Conservation (phyloP, 106 monocot genomes). For the Acorus calamus region DNA sequence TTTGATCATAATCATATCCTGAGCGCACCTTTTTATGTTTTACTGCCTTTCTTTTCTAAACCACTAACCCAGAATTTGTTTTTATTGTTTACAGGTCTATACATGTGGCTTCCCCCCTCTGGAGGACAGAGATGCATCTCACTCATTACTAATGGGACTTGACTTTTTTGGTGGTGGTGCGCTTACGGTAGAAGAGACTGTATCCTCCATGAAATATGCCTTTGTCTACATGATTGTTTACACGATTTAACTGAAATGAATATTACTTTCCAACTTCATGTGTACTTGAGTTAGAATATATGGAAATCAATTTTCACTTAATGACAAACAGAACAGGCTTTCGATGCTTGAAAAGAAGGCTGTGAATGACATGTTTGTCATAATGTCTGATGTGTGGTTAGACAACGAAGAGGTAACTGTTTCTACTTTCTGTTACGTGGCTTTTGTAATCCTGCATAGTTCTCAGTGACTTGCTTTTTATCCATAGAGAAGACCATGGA, state of each 20-base stretch:
- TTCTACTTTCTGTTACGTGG: neutral
- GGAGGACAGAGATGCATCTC: constrained; percentile 78
- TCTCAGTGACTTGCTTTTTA: constrained; percentile 15
- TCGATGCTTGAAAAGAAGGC: constrained; percentile 75
- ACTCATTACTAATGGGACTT: constrained; percentile 70
- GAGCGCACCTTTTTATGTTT: neutral
- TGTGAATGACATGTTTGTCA: constrained; percentile 97
- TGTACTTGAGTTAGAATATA: too few species aligned
- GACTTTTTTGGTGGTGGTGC: constrained; percentile 89
- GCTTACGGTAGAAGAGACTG: constrained; percentile 75
- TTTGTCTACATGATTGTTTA: too few species aligned
- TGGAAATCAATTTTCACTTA: neutral
- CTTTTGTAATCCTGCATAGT: neutral
- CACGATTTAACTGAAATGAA: too few species aligned
- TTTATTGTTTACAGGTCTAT: constrained; percentile 45
- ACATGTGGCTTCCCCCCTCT: constrained; percentile 98
- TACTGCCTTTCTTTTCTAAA: neutral
- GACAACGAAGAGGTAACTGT: constrained; percentile 75
- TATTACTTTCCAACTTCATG: too few species aligned
- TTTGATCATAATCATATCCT: neutral
- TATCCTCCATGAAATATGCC: constrained; percentile 18
- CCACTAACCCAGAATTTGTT: neutral
- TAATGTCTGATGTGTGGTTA: constrained; percentile 96
- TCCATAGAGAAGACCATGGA: constrained; percentile 75
- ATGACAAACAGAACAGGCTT: constrained; percentile 48